A percentile compares a stretch with the other conserved stretches of the same genome.
Evolutionary conservation across 805 yeast species (phyloP).

Genomic region (Lipomyces sp.): DNA sequence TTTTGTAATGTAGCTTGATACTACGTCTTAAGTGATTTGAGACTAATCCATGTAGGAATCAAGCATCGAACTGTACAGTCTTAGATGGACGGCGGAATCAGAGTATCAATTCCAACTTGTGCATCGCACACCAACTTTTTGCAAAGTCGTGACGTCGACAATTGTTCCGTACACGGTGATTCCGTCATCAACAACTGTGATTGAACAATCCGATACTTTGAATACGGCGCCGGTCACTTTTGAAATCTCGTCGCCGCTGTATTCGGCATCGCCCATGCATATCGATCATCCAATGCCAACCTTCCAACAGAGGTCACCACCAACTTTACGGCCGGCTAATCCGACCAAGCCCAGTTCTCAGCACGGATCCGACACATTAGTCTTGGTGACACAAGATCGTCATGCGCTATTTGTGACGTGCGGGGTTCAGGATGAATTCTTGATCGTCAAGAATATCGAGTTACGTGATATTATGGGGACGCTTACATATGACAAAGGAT

Average conservation of each 20-base stretch:
- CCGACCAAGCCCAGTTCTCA: not conserved
- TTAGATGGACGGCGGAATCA: not conserved
- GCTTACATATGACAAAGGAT: constrained; percentile 10
- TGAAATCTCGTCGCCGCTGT: not conserved
- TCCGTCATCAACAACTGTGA: not conserved
- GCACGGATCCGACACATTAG: constrained; percentile 19
- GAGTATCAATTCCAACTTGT: constrained; percentile 14
- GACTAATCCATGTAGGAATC: constrained; percentile 21
- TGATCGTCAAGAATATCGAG: constrained; percentile 17
- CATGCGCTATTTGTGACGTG: constrained; percentile 22
- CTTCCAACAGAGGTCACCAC: not conserved
- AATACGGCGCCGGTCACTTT: not conserved
- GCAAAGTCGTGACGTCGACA: constrained; percentile 17
- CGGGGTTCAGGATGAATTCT: constrained; percentile 11
- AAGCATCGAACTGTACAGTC: constrained; percentile 26
- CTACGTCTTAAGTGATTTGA: not conserved
- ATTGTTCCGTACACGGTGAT: constrained; percentile 20
- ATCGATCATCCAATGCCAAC: constrained; percentile 4
- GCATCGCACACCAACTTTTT: constrained; percentile 13
- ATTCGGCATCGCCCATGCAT: constrained; percentile 1
- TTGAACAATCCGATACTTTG: not conserved
- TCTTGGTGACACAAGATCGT: constrained; percentile 23
- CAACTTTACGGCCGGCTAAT: not conserved
- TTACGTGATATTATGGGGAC: constrained; percentile 11
- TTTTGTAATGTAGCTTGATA: not conserved